Percentiles rank a stretch among this genome's conserved stretches.
phyloP scores from a whole-genome alignment of 306 rosid species.

The Vigna hirtella region DNA sequence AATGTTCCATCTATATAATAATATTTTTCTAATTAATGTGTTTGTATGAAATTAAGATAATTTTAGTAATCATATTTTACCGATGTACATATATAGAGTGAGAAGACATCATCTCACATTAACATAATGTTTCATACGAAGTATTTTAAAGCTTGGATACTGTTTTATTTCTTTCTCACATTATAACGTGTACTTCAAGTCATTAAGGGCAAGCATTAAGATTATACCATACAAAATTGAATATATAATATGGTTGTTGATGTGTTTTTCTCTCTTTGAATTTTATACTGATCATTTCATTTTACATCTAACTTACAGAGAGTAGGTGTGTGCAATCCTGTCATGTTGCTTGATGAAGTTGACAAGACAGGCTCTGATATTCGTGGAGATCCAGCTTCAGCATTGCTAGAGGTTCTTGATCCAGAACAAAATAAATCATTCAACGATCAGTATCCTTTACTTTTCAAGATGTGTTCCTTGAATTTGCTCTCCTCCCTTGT shows the following conservation, averaged over 20 bases:
- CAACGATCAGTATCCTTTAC: constrained; percentile 97
- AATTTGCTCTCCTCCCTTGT: neutral
- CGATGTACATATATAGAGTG: neutral
- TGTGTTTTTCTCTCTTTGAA: neutral
- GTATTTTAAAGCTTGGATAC: constrained; percentile 24
- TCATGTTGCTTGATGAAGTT: constrained; percentile 97
- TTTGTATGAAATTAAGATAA: neutral
- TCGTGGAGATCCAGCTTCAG: constrained; percentile 99
- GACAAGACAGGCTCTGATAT: constrained; percentile 99
- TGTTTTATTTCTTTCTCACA: neutral
- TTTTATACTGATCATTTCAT: constrained; percentile 37
- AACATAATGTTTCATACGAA: constrained; percentile 3
- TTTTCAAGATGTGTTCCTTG: constrained; percentile 19
- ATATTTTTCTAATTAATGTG: constrained; percentile 15
- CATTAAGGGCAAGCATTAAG: constrained; percentile 2
- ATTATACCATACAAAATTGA: constrained; percentile 30
- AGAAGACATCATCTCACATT: neutral
- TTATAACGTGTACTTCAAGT: constrained; percentile 31
- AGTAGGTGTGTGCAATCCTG: constrained; percentile 93
- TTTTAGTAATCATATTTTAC: neutral
- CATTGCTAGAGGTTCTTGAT: constrained; percentile 97
- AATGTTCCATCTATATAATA: neutral
- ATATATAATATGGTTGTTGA: constrained; percentile 5
- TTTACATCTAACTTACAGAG: constrained; percentile 55
- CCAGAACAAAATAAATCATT: constrained; percentile 94